Conservation (phyloP, 805 yeast genomes). For the Sporopachydermia quercuum region DNA sequence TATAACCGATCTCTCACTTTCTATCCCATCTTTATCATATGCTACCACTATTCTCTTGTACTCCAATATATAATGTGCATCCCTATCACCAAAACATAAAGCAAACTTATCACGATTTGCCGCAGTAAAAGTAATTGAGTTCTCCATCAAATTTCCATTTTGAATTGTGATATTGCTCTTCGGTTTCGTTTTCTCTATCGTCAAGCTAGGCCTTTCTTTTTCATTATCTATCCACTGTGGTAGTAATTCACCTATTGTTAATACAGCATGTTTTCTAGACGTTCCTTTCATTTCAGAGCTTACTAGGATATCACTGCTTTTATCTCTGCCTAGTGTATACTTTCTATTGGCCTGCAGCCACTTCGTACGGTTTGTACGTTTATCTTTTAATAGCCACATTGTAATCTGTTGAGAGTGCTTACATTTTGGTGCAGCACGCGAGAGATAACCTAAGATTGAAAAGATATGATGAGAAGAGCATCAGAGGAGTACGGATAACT, state of each 20-base stretch:
- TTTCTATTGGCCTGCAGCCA: not conserved
- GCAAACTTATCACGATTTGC: not conserved
- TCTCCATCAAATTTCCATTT: not conserved
- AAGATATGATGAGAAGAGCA: no score
- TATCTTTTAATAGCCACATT: not conserved
- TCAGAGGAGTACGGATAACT: no score
- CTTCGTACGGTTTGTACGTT: not conserved
- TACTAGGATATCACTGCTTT: not conserved
- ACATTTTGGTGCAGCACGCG: no score
- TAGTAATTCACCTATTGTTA: not conserved
- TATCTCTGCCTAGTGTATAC: not conserved
- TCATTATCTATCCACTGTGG: not conserved
- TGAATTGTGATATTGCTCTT: not conserved
- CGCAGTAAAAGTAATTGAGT: not conserved
- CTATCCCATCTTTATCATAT: no score
- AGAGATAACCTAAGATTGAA: no score
- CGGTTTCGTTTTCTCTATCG: not conserved
- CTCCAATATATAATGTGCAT: not conserved
- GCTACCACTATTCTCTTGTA: no score
- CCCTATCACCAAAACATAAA: constrained; percentile 1
- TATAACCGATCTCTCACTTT: no score
- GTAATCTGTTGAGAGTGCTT: not conserved
- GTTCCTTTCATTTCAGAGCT: not conserved
- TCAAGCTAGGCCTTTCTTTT: not conserved
- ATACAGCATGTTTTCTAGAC: not conserved